Conservation (phyloP, 768 basidiomycete species). For the Tubosaeta sp. region DNA sequence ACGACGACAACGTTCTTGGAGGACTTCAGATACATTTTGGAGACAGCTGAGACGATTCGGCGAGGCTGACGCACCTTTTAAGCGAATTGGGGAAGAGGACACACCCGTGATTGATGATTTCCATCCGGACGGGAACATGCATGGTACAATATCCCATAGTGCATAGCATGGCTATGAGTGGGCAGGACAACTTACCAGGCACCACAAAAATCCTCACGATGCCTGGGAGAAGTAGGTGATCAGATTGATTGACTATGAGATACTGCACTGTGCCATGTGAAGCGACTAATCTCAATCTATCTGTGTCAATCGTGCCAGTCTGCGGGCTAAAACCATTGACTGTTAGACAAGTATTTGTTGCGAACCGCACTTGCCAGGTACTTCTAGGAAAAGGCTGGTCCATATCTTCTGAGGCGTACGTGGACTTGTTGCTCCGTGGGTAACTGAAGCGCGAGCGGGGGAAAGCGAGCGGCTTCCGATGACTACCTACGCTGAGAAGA, state of each 20-base stretch:
- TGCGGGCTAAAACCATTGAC: conserved; percentile 50
- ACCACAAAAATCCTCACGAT: too few relatives aligned
- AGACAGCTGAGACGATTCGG: neutral
- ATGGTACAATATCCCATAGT: conserved; percentile 20
- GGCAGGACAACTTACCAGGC: conserved; percentile 42
- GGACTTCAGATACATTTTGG: neutral
- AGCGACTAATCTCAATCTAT: too few relatives aligned
- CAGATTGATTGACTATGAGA: too few relatives aligned
- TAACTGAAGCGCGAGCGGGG: conserved; percentile 34
- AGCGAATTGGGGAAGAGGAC: too few relatives aligned
- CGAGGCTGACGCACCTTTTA: neutral
- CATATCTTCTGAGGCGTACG: conserved; percentile 63
- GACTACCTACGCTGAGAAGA: conserved; percentile 67
- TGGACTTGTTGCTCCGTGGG: conserved; percentile 51
- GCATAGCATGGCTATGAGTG: too few relatives aligned
- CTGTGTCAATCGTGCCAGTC: conserved; percentile 64
- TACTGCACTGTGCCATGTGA: too few relatives aligned
- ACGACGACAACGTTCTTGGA: conserved; percentile 47
- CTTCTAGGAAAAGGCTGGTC: conserved; percentile 62
- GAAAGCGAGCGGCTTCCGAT: conserved; percentile 52
- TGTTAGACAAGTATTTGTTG: conserved; percentile 40
- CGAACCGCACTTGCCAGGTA: conserved; percentile 65
- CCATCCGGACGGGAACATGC: neutral
- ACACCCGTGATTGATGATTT: neutral
- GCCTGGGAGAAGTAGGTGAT: too few relatives aligned